Evolutionary conservation across 768 basidiomycete species (phyloP), one percentile per base, ranked within the genome.

Genomic region (Podaxis sp.): DNA sequence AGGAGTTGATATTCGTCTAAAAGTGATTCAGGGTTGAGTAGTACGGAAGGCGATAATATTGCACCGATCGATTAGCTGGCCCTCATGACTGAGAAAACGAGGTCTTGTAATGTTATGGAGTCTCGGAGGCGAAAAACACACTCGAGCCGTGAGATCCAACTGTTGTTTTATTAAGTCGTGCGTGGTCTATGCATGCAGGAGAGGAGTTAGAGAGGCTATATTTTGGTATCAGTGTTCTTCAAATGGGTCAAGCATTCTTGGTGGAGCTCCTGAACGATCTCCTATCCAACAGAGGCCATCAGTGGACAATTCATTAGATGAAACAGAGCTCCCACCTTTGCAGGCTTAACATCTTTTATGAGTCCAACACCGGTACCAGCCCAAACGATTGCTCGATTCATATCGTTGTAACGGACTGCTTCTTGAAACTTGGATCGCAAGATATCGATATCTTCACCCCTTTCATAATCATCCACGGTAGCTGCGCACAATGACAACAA

Each of bases 351-450:
- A 57, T 68, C 73, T 22, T 78, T 76, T 74, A 90, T 82, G 54
- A 85, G 75, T 12, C 82, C 86, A 28, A 90, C 82, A 15, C 87
- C 84, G 44, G 83, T 79, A 48, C 90, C 90, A 13, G 88, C 84
- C 90, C 90, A 92, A 12, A 86, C 80, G 2, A 88, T 73, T 63
- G 85, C 79, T 48, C 85, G 77, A 60, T 79, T 76, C 9, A 76
- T 70, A 65, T 92, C 84, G 46, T 74, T 76, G 24, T 72, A 73
- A 65, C 74, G 75, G 7, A 74, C 70, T 4, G 79, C 87, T 59
- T 81, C 77, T n/a, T 68, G 69, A 64, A 81, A 85, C 65, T 77
- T 82, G 39, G 70, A 69, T 66, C 76, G 76, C 36, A 87, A 70
- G 30, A 70, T 73, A 22, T 77, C 72, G 19, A 85, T 68, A 53